Conservation (phyloP, 345 rosid genomes). For the Boechera stricta region DNA sequence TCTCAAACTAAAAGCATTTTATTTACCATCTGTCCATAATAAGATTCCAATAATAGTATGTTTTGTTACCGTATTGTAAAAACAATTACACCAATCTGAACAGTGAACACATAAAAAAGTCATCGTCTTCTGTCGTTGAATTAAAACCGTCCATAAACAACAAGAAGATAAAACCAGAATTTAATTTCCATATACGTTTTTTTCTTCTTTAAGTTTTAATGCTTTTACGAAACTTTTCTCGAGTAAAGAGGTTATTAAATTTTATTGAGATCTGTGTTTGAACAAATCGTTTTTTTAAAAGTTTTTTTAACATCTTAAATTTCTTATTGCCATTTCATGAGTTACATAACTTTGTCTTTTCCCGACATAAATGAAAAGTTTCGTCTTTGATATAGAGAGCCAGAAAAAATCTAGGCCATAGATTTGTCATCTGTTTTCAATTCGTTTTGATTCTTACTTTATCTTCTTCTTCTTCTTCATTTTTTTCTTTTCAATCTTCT, state of each 20-base stretch:
- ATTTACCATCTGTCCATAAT: not conserved
- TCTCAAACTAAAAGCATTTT: not conserved
- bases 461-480: slow-evolving; percentile 39
- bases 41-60: slow-evolving; percentile 24
- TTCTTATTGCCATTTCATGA: not conserved
- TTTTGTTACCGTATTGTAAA: slow-evolving; percentile 8
- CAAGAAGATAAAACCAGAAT: not conserved
- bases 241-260: slow-evolving; percentile 13
- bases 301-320: slow-evolving; percentile 15
- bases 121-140: not conserved
- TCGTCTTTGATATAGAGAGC: slow-evolving; percentile 45
- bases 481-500: slow-evolving; percentile 27
- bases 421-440: slow-evolving; percentile 58
- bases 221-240: not conserved
- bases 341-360: not conserved
- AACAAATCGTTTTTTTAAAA: not conserved
- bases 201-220: not conserved
- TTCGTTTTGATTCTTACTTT: slow-evolving; percentile 39
- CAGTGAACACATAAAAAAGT: slow-evolving; percentile 4
- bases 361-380: slow-evolving; percentile 23
- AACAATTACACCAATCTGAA: slow-evolving; percentile 7
- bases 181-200: not conserved
- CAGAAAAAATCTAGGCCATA: slow-evolving; percentile 60
- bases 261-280: slow-evolving; percentile 33
- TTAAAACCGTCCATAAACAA: not conserved